Conservation (phyloP, 306 rosid genomes). For the Sindora glabra region DNA sequence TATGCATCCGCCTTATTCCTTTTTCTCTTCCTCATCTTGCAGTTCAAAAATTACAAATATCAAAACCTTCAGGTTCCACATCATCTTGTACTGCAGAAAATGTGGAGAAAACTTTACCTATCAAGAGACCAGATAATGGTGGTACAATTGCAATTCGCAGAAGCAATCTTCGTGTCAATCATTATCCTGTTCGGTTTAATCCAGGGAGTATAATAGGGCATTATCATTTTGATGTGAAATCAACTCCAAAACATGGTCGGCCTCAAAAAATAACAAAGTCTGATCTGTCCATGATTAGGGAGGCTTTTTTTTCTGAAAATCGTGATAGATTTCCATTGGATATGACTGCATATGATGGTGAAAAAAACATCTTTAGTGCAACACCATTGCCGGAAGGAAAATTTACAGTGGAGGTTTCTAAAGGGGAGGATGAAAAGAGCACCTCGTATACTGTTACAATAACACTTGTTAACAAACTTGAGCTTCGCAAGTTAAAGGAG, state of each 20-base stretch:
- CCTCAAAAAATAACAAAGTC: constrained; percentile 38
- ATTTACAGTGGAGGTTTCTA: constrained; percentile 35
- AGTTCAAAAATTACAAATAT: constrained; percentile 16
- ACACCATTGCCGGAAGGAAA: constrained; percentile 47
- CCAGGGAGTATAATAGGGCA: constrained; percentile 46
- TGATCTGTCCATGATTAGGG: constrained; percentile 43
- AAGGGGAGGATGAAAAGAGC: constrained; percentile 44
- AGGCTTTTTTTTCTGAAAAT: constrained; percentile 41
- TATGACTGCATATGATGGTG: constrained; percentile 65
- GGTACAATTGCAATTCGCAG: constrained; percentile 27
- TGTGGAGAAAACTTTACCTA: constrained; percentile 18
- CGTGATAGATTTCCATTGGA: constrained; percentile 39
- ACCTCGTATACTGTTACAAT: constrained; percentile 35
- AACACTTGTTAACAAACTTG: constrained; percentile 37
- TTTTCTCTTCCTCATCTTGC: no score
- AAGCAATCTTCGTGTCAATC: constrained; percentile 38
- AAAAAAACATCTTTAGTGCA: constrained; percentile 53
- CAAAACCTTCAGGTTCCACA: no score
- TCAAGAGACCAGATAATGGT: constrained; percentile 59
- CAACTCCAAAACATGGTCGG: constrained; percentile 34
- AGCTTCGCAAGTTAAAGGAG: constrained; percentile 41
- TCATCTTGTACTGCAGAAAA: no score
- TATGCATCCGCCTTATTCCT: no score
- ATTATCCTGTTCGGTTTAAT: constrained; percentile 35
- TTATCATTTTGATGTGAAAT: constrained; percentile 43